phyloP scores from a whole-genome alignment of 2,329 filamentous ascomycete genomes.

The Claviceps capensis region DNA sequence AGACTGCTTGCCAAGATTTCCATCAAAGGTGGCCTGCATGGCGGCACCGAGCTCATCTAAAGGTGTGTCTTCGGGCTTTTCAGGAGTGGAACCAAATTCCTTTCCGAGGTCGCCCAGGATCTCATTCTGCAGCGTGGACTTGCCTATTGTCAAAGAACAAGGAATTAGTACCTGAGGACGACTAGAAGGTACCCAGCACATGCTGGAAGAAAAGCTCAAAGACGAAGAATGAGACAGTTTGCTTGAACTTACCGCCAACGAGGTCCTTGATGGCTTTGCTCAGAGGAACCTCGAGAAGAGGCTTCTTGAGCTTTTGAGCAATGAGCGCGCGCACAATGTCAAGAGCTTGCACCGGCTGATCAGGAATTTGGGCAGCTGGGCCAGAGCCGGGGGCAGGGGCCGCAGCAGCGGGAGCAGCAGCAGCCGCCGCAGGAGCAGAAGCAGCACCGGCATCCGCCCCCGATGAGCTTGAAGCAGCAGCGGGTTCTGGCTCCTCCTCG shows the following conservation, averaged over 20 bases:
- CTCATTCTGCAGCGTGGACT: slow-evolving; percentile 97
- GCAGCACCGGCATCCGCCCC: slow-evolving; percentile 39
- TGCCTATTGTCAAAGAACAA: slow-evolving; percentile 43
- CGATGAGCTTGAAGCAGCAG: slow-evolving; percentile 32
- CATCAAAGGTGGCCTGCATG: slow-evolving; percentile 98
- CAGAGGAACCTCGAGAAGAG: slow-evolving; percentile 72
- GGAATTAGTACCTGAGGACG: slow-evolving; percentile 4
- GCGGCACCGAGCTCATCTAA: slow-evolving; percentile 87
- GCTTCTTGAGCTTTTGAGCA: slow-evolving; percentile 96
- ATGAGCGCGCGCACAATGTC: slow-evolving; percentile 83
- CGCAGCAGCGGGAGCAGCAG: slow-evolving; percentile 40
- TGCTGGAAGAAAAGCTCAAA: background rate
- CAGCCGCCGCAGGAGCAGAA: slow-evolving; percentile 30
- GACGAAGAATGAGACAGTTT: too few species aligned
- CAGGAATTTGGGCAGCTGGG: slow-evolving; percentile 73
- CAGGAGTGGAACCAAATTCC: slow-evolving; percentile 94
- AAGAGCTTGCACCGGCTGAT: slow-evolving; percentile 74
- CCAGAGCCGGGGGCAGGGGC: slow-evolving; percentile 60
- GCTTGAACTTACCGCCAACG: slow-evolving; percentile 64
- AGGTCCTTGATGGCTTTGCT: slow-evolving; percentile 98
- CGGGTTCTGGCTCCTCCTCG: slow-evolving; percentile 70
- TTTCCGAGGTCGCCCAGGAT: slow-evolving; percentile 96
- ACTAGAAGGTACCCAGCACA: background rate
- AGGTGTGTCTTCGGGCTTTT: slow-evolving; percentile 96
- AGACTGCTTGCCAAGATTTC: slow-evolving; percentile 93